Evolutionary conservation across 1,284 basidiomycete species (phyloP).

Genomic region (Heterobasidion occidentale): DNA sequence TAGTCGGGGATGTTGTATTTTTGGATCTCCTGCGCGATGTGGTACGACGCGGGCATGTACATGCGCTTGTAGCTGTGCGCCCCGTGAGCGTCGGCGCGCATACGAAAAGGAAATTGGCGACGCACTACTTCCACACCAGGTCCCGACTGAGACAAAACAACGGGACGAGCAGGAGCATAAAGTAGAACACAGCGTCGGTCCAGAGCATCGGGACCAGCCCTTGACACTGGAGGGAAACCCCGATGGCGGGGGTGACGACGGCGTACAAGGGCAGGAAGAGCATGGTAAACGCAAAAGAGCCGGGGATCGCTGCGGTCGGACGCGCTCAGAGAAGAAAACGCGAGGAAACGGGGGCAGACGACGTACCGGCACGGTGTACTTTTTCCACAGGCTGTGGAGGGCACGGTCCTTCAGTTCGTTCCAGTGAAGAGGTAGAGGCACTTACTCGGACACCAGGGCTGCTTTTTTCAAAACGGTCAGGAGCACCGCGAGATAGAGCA

Average conservation of each 20-base stretch:
- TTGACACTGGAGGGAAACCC: slow-evolving; percentile 86
- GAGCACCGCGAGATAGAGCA: slow-evolving; percentile 86
- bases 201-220: slow-evolving; percentile 86
- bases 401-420: slow-evolving; percentile 8
- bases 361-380: slow-evolving; percentile 89
- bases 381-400: slow-evolving; percentile 85
- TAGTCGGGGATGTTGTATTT: slow-evolving; percentile 99
- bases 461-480: too few relatives aligned
- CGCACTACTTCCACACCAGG: slow-evolving; percentile 91
- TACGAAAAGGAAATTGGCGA: background rate
- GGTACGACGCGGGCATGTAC: slow-evolving; percentile 86
- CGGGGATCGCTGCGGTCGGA: slow-evolving; percentile 70
- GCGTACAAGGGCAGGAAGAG: slow-evolving; percentile 89
- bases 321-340: slow-evolving; percentile 6
- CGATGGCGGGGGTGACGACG: slow-evolving; percentile 78
- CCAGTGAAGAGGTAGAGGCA: slow-evolving; percentile 11
- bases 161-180: slow-evolving; percentile 85
- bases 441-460: slow-evolving; percentile 95
- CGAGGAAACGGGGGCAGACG: background rate
- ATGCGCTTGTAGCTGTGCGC: slow-evolving; percentile 76
- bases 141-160: slow-evolving; percentile 86
- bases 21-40: slow-evolving; percentile 95
- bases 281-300: slow-evolving; percentile 95
- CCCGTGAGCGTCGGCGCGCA: background rate
- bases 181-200: slow-evolving; percentile 85